Base-by-base conservation (phyloP, 2,329 filamentous ascomycete genomes). In the Myriosclerotinia scirpicola region DNA sequence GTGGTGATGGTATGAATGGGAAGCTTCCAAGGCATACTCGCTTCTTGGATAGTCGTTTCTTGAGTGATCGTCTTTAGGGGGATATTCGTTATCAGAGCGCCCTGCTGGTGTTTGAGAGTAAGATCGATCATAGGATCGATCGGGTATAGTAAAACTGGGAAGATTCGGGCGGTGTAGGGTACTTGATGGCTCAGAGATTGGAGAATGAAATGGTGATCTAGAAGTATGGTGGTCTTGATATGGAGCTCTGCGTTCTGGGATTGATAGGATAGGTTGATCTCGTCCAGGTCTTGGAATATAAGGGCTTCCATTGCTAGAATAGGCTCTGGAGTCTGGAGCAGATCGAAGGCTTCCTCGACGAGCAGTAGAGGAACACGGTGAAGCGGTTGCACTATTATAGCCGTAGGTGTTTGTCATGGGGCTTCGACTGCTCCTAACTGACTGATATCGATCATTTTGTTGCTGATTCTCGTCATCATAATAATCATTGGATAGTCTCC, bases 21-120 rank as follows among this genome's bases (percentile, higher is more conserved):
- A 54, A 42, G 48, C 60, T 17, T 63, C 60, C 48, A 63, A 63
- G 38, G 58, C n/a, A 50, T 61, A 61, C 58, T 61, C 58, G 58
- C n/a, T 52, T 50, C 44, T 60, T 36, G 30, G 30, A 11, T 60
- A 36, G 14, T 60, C 56, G n/a, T 46, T 59, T 50, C 44, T 60
- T 22, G 30, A 20, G 20, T 60, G 22, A n/a, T 60, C 56, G n/a
- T 46, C 46, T 22, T n/a, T 48, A 8, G 56, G 20, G 20, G 59
- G 48, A 8, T 62, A 40, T 12, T 62, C 59, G 34, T 14, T 36
- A n/a, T 63, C 8, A 15, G 60, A 42, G 38, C 17, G 26, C 17
- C 26, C 61, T 48, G 40, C 20, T 11, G 52, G 26, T 7, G 30
- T 40, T 26, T 34, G 40, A 12, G 26, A 36, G 34, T 44, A 60